Conservation (phyloP, 2,329 filamentous ascomycete genomes). For the Aspergillus intermedius region DNA sequence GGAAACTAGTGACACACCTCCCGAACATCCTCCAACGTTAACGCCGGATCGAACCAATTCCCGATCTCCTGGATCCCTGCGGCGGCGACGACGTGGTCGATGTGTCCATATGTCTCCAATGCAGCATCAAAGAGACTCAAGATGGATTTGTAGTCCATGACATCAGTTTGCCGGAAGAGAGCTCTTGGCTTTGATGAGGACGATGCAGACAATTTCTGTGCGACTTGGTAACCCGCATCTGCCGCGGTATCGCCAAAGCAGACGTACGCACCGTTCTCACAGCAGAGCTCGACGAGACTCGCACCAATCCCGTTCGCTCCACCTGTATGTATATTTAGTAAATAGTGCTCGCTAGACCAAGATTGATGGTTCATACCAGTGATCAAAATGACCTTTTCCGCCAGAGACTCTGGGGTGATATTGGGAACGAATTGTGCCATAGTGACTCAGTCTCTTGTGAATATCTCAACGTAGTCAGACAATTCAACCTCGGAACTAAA, state of each 20-base stretch:
- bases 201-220: constrained; percentile 11
- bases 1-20: constrained; percentile 20
- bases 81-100: constrained; percentile 46
- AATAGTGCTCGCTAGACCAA: neutral
- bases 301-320: constrained; percentile 43
- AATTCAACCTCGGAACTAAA: neutral
- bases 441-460: neutral
- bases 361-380: constrained; percentile 8
- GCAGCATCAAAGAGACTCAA: constrained; percentile 44
- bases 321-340: constrained; percentile 16
- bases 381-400: constrained; percentile 14
- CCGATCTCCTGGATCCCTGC: constrained; percentile 43
- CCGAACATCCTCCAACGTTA: constrained; percentile 40
- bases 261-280: constrained; percentile 35
- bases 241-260: constrained; percentile 41
- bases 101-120: constrained; percentile 37
- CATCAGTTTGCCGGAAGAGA: constrained; percentile 41
- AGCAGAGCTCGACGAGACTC: constrained; percentile 34
- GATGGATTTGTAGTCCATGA: constrained; percentile 42
- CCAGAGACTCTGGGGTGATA: constrained; percentile 8
- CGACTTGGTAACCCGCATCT: constrained; percentile 25
- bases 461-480: no score
- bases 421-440: constrained; percentile 11
- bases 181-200: constrained; percentile 13
- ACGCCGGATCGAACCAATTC: constrained; percentile 41